A percentile compares a stretch with the other conserved stretches of the same genome.
phyloP scores from a whole-genome alignment of 2,329 filamentous ascomycete species.

The Fusarium concolor region DNA sequence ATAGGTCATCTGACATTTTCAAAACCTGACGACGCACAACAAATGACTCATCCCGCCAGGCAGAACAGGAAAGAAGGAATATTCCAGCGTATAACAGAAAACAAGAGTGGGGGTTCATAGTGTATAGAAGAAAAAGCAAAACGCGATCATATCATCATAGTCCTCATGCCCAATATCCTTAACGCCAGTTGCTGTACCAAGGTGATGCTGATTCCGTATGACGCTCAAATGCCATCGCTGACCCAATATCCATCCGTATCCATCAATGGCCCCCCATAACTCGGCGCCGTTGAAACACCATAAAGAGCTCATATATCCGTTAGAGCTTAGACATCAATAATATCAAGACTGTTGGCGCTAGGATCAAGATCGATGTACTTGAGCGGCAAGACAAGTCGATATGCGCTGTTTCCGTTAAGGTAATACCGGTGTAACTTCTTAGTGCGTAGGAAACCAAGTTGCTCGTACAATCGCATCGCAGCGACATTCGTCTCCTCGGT shows the following conservation, averaged over 20 bases:
- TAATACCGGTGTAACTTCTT: slow-evolving; percentile 97
- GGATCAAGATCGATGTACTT: slow-evolving; percentile 63
- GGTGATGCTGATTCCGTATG: slow-evolving; percentile 14
- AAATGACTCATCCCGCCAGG: slow-evolving; percentile 17
- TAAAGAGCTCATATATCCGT: not conserved
- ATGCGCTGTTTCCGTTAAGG: slow-evolving; percentile 94
- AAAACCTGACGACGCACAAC: slow-evolving; percentile 14
- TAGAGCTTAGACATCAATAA: slow-evolving; percentile 37
- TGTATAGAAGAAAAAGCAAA: slow-evolving; percentile 10
- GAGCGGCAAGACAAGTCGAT: slow-evolving; percentile 84
- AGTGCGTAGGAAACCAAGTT: slow-evolving; percentile 89
- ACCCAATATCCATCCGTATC: not conserved
- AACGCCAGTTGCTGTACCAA: slow-evolving; percentile 23
- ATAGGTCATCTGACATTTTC: slow-evolving; percentile 60
- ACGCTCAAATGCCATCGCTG: slow-evolving; percentile 19
- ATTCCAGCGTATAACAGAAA: not conserved
- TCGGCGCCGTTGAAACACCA: slow-evolving; percentile 2
- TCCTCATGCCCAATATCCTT: slow-evolving; percentile 16
- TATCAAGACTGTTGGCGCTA: slow-evolving; percentile 52
- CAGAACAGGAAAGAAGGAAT: slow-evolving; percentile 3
- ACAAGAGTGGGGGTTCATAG: slow-evolving; percentile 3
- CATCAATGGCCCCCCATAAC: not conserved
- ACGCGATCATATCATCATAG: slow-evolving; percentile 27
- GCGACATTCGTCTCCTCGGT: slow-evolving; percentile 93
- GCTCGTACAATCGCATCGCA: slow-evolving; percentile 92